Evolutionary conservation across 2,329 filamentous ascomycete species (phyloP).

Genomic region (Arthrinium phaeospermum): DNA sequence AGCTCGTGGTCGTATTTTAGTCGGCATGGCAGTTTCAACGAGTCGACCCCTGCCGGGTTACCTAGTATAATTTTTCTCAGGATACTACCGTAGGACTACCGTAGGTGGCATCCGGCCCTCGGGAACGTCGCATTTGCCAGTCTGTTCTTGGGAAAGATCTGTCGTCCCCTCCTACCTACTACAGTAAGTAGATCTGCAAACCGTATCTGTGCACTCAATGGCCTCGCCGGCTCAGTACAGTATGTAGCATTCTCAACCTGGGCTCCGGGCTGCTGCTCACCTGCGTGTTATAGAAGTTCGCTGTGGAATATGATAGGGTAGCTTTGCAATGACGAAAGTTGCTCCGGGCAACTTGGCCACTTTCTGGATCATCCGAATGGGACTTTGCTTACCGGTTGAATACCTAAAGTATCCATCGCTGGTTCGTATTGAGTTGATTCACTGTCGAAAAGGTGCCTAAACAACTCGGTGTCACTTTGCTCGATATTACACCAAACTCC

Average conservation of each 20-base stretch:
- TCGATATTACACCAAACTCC: not conserved
- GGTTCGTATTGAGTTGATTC: not conserved
- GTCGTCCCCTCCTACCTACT: not conserved
- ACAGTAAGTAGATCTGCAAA: slow-evolving; percentile 10
- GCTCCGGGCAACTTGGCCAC: not conserved
- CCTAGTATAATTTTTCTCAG: not conserved
- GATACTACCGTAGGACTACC: not conserved
- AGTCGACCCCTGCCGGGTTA: not conserved
- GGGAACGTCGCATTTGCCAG: not conserved
- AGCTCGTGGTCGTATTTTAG: not conserved
- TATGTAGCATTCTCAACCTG: not conserved
- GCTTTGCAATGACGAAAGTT: not conserved
- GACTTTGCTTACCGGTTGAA: not conserved
- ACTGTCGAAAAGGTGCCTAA: not conserved
- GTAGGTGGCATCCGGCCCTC: not conserved
- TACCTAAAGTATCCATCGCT: not conserved
- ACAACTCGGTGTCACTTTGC: not conserved
- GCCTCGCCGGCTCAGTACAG: not conserved
- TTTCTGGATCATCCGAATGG: not conserved
- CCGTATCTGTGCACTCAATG: not conserved
- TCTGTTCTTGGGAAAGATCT: not conserved
- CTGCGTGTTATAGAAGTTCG: not conserved
- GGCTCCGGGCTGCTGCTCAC: too few species aligned
- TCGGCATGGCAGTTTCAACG: not conserved
- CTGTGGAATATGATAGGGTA: not conserved